phyloP scores from a whole-genome alignment of 1,139 yeast genomes.

The Hanseniaspora sp. region DNA sequence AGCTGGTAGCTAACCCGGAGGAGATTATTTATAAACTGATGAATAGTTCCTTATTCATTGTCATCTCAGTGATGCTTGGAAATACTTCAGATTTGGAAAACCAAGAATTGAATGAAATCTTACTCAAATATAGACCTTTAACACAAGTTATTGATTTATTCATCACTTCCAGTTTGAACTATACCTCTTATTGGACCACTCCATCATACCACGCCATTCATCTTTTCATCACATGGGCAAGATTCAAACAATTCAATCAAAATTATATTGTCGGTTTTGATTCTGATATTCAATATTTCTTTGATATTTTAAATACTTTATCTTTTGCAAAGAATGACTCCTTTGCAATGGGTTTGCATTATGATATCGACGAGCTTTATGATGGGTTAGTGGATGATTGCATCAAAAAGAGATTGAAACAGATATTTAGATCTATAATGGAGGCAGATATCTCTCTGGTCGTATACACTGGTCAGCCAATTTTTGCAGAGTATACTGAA shows the following conservation, averaged over 20 bases:
- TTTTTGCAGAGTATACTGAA: neutral
- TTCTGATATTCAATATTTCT: neutral
- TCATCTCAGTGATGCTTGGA: neutral
- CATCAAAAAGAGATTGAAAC: neutral
- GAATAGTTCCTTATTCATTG: neutral
- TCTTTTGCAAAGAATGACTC: neutral
- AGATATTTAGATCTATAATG: neutral
- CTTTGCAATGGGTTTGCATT: conserved; percentile 17
- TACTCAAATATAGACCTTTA: neutral
- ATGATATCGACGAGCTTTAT: conserved; percentile 25
- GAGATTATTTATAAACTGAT: neutral
- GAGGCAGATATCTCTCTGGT: neutral
- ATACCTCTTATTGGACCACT: neutral
- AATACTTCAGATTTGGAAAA: conserved; percentile 1
- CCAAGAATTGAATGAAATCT: neutral
- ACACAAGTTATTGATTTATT: neutral
- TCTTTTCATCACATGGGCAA: neutral
- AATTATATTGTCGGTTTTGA: neutral
- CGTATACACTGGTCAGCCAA: conserved; percentile 1
- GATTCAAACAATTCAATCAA: neutral
- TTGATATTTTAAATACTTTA: conserved; percentile 3
- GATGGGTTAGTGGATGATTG: conserved; percentile 16
- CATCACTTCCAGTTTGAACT: neutral
- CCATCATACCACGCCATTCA: neutral
- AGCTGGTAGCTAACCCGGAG: neutral